A percentile compares a stretch with the other conserved stretches of the same genome.
phyloP scores from a whole-genome alignment of 2,329 filamentous ascomycete species.

The Xylaria sp. region DNA sequence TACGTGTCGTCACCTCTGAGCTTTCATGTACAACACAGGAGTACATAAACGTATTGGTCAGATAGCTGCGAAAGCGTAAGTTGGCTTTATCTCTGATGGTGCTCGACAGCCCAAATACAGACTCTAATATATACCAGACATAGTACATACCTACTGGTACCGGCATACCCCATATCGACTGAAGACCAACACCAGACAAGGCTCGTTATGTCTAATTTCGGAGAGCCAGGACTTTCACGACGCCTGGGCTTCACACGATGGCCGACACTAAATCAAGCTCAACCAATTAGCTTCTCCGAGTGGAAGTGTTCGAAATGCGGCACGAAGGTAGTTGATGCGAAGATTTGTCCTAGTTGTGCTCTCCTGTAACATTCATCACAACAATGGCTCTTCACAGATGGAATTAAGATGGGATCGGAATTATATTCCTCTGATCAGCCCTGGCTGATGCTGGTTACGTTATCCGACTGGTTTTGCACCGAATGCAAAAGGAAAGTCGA shows the following conservation, averaged over 20 bases:
- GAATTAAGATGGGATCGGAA: background rate
- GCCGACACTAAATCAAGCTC: background rate
- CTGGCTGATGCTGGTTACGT: background rate
- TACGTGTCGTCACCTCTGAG: background rate
- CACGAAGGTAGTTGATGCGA: background rate
- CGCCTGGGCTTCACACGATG: background rate
- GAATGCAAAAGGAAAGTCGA: background rate
- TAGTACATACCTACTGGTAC: background rate
- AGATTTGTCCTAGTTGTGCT: background rate
- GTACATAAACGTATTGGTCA: background rate
- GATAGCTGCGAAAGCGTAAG: slow-evolving; percentile 13
- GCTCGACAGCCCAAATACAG: background rate
- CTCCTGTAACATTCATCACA: background rate
- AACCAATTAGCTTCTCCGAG: background rate
- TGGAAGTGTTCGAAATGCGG: slow-evolving; percentile 1
- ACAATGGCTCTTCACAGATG: background rate
- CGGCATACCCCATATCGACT: background rate
- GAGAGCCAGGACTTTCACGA: background rate
- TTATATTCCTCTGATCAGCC: background rate
- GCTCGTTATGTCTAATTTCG: background rate
- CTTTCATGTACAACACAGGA: background rate
- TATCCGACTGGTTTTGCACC: background rate
- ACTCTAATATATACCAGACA: slow-evolving; percentile 1
- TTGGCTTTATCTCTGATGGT: background rate
- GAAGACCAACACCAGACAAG: background rate